These are phyloP conservation scores for Entonaema liquescens DNA, from an alignment of 495 filamentous ascomycete genomes.

Conservation along the genomic window DNA sequence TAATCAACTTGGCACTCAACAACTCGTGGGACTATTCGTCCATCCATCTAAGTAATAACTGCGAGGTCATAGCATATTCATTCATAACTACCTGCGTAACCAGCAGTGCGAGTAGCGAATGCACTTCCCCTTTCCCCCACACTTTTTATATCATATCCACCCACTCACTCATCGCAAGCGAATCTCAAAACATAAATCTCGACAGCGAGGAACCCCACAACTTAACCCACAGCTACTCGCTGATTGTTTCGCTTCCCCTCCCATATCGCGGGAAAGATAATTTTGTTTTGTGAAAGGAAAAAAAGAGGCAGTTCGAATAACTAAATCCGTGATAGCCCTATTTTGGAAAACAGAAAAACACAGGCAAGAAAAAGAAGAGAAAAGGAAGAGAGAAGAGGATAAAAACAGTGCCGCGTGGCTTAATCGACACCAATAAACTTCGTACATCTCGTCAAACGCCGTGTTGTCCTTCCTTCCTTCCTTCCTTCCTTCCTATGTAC, in stretches of 20 bases:
- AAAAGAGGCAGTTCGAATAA: not conserved
- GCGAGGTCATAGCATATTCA: too few species aligned
- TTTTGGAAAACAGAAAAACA: not conserved
- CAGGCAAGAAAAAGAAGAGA: not conserved
- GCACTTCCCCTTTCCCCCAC: not conserved
- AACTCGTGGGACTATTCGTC: too few species aligned
- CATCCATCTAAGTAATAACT: too few species aligned
- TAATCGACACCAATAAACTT: not conserved
- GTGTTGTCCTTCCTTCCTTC: not conserved
- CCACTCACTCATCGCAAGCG: not conserved
- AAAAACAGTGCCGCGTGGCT: not conserved
- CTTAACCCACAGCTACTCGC: too few species aligned
- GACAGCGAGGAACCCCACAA: too few species aligned
- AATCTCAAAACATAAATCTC: too few species aligned
- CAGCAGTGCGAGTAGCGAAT: not conserved
- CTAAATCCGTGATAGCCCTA: not conserved
- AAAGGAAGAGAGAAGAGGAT: not conserved
- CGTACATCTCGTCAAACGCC: constrained; percentile 3
- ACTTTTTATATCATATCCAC: not conserved
- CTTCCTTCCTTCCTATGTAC: not conserved
- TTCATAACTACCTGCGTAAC: not conserved
- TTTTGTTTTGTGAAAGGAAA: not conserved
- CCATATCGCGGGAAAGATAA: not conserved
- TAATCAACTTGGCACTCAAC: too few species aligned
- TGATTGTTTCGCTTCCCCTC: too few species aligned